Evolutionary conservation across 1,284 basidiomycete genomes (phyloP).

Genomic region (Exobasidium rhododendri): DNA sequence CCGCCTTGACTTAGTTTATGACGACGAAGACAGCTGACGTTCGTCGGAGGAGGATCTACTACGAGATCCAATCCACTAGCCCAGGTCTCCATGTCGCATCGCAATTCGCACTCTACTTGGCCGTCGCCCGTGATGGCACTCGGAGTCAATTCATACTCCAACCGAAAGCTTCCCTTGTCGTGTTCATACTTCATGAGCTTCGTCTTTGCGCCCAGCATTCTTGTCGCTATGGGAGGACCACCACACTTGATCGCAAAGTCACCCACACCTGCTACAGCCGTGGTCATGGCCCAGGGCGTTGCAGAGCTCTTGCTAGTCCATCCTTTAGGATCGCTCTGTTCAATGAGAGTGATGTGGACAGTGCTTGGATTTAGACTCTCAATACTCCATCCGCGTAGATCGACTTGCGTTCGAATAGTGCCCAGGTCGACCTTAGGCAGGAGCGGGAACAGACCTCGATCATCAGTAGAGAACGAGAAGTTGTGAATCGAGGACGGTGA

Average conservation of each 20-base stretch:
- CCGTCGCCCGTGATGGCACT: conserved; percentile 13
- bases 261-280: conserved; percentile 75
- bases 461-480: conserved; percentile 90
- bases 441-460: conserved; percentile 76
- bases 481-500: conserved; percentile 86
- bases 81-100: conserved; percentile 93
- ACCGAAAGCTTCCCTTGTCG: conserved; percentile 73
- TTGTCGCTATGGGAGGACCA: conserved; percentile 82
- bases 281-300: conserved; percentile 77
- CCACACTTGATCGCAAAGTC: conserved; percentile 91
- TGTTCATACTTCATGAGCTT: conserved; percentile 78
- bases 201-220: conserved; percentile 73
- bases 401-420: conserved; percentile 87
- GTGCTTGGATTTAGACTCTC: conserved; percentile 93
- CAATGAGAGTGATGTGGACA: conserved; percentile 85
- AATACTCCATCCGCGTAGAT: conserved; percentile 94
- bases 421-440: conserved; percentile 67
- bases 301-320: conserved; percentile 88
- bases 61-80: conserved; percentile 80
- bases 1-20: conserved; percentile 82
- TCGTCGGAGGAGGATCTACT: conserved; percentile 86
- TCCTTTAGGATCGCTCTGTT: conserved; percentile 94
- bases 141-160: conserved; percentile 73
- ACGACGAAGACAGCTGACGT: conserved; percentile 76
- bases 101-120: conserved; percentile 81